phyloP scores from a whole-genome alignment of 768 basidiomycete species.

The Paxillus involutus region DNA sequence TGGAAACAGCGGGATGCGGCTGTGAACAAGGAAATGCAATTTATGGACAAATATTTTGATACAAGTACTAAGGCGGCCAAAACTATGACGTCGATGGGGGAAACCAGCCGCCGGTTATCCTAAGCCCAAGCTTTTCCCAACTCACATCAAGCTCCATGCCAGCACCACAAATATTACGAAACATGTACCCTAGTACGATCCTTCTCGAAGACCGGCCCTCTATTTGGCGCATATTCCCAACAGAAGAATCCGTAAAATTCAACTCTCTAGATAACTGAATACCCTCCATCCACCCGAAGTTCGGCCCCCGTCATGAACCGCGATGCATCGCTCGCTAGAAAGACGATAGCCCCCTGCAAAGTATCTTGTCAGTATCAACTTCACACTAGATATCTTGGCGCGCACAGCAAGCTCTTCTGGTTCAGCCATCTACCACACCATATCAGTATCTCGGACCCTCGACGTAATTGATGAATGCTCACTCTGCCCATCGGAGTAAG shows the following conservation, averaged over 20 bases:
- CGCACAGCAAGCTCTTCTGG: conserved; percentile 86
- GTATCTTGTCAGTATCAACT: not conserved
- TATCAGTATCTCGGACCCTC: not conserved
- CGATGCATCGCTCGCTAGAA: conserved; percentile 86
- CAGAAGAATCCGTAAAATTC: not conserved
- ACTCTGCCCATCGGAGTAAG: conserved; percentile 87
- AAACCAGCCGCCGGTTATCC: too few relatives aligned
- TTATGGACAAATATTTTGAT: too few relatives aligned
- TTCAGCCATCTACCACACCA: conserved; percentile 70
- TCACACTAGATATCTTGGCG: conserved; percentile 4
- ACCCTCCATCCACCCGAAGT: conserved; percentile 86
- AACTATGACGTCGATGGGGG: conserved; percentile 26
- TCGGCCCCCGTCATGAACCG: conserved; percentile 89
- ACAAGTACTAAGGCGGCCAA: not conserved
- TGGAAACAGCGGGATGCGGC: not conserved
- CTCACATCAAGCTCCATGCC: not conserved
- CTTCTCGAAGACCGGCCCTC: conserved; percentile 4
- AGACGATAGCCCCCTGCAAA: conserved; percentile 80
- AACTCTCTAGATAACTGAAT: conserved; percentile 59
- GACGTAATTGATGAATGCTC: conserved; percentile 24
- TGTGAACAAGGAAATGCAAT: not conserved
- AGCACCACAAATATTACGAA: conserved; percentile 6
- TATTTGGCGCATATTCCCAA: conserved; percentile 9
- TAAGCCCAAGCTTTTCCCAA: not conserved
- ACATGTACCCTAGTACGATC: not conserved